These are phyloP conservation scores for Jamesozyma gamospora DNA, from an alignment of 805 yeast species.

Conservation along the genomic window DNA sequence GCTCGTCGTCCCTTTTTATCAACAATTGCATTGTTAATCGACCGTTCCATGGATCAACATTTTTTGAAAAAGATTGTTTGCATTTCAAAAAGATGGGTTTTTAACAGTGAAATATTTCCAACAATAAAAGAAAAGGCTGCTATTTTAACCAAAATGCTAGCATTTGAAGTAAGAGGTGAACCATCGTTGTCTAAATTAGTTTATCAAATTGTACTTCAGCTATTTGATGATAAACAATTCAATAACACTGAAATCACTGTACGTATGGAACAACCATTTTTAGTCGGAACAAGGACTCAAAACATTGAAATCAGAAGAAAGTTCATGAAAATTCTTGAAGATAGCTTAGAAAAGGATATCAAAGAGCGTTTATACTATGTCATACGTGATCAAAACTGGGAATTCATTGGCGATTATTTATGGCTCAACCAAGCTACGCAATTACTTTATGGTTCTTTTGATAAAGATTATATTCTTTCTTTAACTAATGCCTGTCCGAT, in stretches of 20 bases:
- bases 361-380: constrained; percentile 75
- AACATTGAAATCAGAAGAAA: constrained; percentile 66
- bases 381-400: constrained; percentile 97
- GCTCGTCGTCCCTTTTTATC: constrained; percentile 84
- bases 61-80: constrained; percentile 64
- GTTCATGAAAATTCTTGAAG: constrained; percentile 69
- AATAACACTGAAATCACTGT: constrained; percentile 83
- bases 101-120: constrained; percentile 80
- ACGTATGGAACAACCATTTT: constrained; percentile 91
- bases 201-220: constrained; percentile 76
- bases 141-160: constrained; percentile 83
- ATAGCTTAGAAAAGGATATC: constrained; percentile 67
- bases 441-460: constrained; percentile 69
- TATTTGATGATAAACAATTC: constrained; percentile 70
- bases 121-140: constrained; percentile 95
- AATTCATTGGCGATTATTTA: constrained; percentile 78
- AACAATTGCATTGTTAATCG: constrained; percentile 79
- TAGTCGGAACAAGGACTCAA: constrained; percentile 82
- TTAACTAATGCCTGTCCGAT: constrained; percentile 44
- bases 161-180: constrained; percentile 82
- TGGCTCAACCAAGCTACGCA: constrained; percentile 95
- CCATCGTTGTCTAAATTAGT: constrained; percentile 65
- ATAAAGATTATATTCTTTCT: constrained; percentile 37
- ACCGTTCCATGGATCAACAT: constrained; percentile 70
- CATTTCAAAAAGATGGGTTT: constrained; percentile 83